Evolutionary conservation across 169 alveolate genomes (phyloP).

Genomic region (Amoebophrya sp.): DNA sequence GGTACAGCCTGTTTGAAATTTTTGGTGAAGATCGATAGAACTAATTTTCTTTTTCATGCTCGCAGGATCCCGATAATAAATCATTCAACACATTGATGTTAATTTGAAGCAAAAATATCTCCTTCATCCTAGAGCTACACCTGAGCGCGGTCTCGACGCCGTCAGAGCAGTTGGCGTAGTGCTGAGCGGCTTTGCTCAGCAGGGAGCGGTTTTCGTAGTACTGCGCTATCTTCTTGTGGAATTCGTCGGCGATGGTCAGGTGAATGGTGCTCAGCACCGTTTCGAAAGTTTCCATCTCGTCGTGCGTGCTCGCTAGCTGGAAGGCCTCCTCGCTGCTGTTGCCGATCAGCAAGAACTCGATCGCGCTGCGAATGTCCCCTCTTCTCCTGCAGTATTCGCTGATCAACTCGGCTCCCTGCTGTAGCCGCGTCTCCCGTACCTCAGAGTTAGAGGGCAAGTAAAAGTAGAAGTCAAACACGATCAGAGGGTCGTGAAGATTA

Average conservation of each 20-base stretch:
- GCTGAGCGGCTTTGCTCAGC: constrained; percentile 67
- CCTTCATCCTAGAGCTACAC: background rate
- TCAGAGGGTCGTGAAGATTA: constrained; percentile 43
- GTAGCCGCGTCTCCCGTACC: constrained; percentile 37
- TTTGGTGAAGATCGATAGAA: background rate
- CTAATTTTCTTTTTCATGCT: background rate
- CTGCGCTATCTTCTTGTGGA: background rate
- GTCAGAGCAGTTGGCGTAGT: constrained; percentile 66
- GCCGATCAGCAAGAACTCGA: constrained; percentile 62
- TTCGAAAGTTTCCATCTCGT: constrained; percentile 53
- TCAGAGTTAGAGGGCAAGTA: constrained; percentile 53
- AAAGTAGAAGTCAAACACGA: constrained; percentile 50
- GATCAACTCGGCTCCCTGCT: constrained; percentile 65
- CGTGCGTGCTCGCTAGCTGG: constrained; percentile 49
- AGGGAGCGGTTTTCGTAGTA: constrained; percentile 14
- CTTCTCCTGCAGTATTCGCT: constrained; percentile 67
- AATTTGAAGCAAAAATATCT: background rate
- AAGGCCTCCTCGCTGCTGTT: constrained; percentile 35
- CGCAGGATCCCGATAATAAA: background rate
- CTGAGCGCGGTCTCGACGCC: background rate
- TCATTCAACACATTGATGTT: background rate
- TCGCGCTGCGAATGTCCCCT: constrained; percentile 70
- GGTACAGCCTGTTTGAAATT: no score
- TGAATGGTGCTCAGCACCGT: constrained; percentile 32
- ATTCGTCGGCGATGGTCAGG: background rate